Evolutionary conservation across 1,139 yeast species (phyloP), one percentile per base, ranked within the genome.

Genomic region (Yamadazyma diospyri): DNA sequence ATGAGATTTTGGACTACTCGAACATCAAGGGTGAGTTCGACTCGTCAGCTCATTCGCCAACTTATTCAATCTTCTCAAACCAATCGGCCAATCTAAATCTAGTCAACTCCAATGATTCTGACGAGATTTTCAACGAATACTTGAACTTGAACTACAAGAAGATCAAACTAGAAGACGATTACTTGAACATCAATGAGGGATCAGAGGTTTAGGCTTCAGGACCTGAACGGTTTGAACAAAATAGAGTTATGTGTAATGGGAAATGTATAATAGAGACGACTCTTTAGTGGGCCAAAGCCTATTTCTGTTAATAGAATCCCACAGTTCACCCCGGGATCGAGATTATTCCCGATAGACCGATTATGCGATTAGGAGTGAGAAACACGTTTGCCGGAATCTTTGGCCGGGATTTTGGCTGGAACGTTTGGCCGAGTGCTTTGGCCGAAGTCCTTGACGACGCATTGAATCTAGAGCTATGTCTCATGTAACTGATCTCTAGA

Each of bases 41-140:
- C 23, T 51, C 61, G 4, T 36, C 50, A 11, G 46, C 55, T 14
- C 62, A 59, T 25, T 56, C 61, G 30, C 65, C 65, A 4, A 46
- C 58, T 15, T 53, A 54, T 39, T 54, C 61, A 15, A 48, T 59
- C 9, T 57, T 59, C 37, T 58, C 65, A 16, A 51, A 55, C 34
- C 59, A 56, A 14, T 58, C 55, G 23, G 50, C 54, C 9, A 34
- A 36, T 19, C 30, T 45, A 23, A 38, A 44, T 26, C 35, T 44
- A 25, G 39, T 44, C 17, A 38, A 41, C 16, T 44, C 49, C 11
- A 45, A 45, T 27, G 42, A 45, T 11, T 22, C 41, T 4, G 43
- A 41, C 20, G 46, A 42, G 25, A 34, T 33, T 10, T 35, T 34
- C 22, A 33, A 32, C n/a, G 57, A 64, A 42, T 66, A 65, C 41